Evolutionary conservation across 768 basidiomycete genomes (phyloP).

Genomic region (Fomitopsis serialis): DNA sequence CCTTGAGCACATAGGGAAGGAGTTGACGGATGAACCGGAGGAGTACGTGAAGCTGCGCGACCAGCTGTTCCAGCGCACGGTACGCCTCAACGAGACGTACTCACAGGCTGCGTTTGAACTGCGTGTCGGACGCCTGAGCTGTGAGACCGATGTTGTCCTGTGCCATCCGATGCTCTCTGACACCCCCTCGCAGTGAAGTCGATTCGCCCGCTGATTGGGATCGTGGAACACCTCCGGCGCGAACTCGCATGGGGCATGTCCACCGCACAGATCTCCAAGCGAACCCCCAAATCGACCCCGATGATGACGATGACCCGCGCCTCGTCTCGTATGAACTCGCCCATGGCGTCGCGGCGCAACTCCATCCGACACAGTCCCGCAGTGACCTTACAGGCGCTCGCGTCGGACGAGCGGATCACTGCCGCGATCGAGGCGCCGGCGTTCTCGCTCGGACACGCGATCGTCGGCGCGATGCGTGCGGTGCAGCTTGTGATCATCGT

Average conservation of each 20-base stretch:
- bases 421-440: slow-evolving; percentile 25
- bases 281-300: neutral
- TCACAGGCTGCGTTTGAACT: slow-evolving; percentile 42
- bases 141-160: slow-evolving; percentile 21
- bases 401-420: slow-evolving; percentile 16
- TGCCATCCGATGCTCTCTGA: neutral
- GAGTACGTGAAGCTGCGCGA: slow-evolving; percentile 17
- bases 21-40: slow-evolving; percentile 7
- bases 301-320: neutral
- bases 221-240: slow-evolving; percentile 39
- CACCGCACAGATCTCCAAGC: slow-evolving; percentile 9
- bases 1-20: slow-evolving; percentile 19
- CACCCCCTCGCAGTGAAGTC: slow-evolving; percentile 27
- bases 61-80: slow-evolving; percentile 29
- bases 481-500: slow-evolving; percentile 29
- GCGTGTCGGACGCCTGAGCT: slow-evolving; percentile 37
- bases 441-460: slow-evolving; percentile 26
- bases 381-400: neutral
- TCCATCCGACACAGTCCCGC: neutral
- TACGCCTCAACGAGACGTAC: slow-evolving; percentile 35
- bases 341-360: neutral
- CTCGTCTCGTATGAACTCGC: slow-evolving; percentile 5
- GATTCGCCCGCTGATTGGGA: slow-evolving; percentile 37
- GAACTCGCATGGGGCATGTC: slow-evolving; percentile 39
- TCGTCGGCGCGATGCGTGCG: slow-evolving; percentile 30